Percentiles rank a stretch among this genome's conserved stretches.
Conservation (phyloP, 1,284 basidiomycete genomes). For the Hymenochaete sp. region DNA sequence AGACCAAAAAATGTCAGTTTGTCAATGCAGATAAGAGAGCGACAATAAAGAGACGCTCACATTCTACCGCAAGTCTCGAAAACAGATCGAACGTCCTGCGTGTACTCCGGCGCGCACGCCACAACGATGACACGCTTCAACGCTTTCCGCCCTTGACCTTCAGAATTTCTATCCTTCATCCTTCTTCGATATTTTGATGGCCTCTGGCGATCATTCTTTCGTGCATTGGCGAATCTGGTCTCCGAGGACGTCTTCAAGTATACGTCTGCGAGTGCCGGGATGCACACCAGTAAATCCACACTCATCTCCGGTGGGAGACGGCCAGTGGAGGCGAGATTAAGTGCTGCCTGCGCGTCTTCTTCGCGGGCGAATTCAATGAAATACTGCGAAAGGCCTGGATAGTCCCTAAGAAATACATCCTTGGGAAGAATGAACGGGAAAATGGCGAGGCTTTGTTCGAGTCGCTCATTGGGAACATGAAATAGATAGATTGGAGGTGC, state of each 20-base stretch:
- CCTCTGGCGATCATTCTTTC: neutral
- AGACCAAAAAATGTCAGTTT: neutral
- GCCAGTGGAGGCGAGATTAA: neutral
- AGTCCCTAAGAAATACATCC: neutral
- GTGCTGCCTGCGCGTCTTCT: neutral
- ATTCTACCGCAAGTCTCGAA: constrained; percentile 6
- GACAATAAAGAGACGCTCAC: neutral
- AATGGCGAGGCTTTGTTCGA: neutral
- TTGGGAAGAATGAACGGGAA: neutral
- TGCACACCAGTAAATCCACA: neutral
- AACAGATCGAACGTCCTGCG: neutral
- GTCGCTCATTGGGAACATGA: neutral
- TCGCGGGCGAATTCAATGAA: constrained; percentile 5
- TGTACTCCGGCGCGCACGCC: neutral
- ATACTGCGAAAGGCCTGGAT: constrained; percentile 4
- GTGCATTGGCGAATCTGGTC: neutral
- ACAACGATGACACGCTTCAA: neutral
- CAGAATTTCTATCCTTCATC: neutral
- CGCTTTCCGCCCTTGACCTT: neutral
- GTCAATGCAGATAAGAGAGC: neutral
- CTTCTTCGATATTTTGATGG: neutral
- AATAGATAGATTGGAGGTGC: neutral
- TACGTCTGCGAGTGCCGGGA: neutral
- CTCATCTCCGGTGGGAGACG: neutral
- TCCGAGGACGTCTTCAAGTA: neutral